Percentiles rank a stretch among this genome's conserved stretches.
These are phyloP conservation scores for Ustilago shanxiensis DNA, from an alignment of 1,284 basidiomycete species.

Conservation along the genomic window DNA sequence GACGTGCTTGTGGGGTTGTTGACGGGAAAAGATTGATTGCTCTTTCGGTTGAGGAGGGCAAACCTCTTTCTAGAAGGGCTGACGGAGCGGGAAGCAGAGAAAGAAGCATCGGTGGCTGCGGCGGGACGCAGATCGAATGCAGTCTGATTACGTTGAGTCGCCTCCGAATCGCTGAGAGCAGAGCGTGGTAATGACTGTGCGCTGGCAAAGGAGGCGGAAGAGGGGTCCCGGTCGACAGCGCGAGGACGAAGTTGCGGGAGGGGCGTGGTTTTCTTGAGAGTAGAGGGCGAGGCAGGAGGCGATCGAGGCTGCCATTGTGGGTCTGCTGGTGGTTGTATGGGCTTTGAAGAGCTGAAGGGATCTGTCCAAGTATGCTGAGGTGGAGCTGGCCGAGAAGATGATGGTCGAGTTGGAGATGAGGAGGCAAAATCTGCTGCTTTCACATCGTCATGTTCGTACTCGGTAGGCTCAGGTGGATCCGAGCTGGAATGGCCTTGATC, in stretches of 20 bases:
- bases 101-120: slow-evolving; percentile 7
- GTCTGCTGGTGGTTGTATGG: background rate
- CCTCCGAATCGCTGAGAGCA: slow-evolving; percentile 46
- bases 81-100: slow-evolving; percentile 17
- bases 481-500: background rate
- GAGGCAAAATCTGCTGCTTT: slow-evolving; percentile 16
- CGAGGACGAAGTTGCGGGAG: slow-evolving; percentile 25
- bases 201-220: slow-evolving; percentile 44
- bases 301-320: background rate
- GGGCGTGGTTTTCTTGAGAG: background rate
- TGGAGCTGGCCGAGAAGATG: background rate
- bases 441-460: background rate
- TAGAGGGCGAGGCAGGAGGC: slow-evolving; percentile 20
- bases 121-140: slow-evolving; percentile 11
- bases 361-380: slow-evolving; percentile 18
- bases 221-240: slow-evolving; percentile 32
- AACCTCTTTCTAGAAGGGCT: slow-evolving; percentile 30
- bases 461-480: background rate
- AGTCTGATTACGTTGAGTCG: slow-evolving; percentile 10
- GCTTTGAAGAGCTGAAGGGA: slow-evolving; percentile 11
- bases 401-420: background rate
- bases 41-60: slow-evolving; percentile 19
- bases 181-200: slow-evolving; percentile 35
- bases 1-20: background rate
- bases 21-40: slow-evolving; percentile 32